Percentiles rank a stretch among this genome's conserved stretches.
Evolutionary conservation across 805 yeast species (phyloP).

Genomic region (Cyberlindnera lachancei): DNA sequence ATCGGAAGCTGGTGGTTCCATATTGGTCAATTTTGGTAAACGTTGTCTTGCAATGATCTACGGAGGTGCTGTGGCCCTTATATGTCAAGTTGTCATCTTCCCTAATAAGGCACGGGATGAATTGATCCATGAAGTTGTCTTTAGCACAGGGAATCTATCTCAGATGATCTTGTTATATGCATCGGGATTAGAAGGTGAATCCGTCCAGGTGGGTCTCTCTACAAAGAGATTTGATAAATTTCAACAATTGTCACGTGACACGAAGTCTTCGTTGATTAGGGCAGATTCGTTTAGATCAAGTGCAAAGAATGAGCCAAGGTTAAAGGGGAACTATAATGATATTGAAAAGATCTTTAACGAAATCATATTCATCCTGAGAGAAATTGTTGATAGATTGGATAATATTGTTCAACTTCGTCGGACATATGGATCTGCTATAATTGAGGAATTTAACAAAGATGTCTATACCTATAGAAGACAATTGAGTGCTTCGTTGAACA

Average conservation of each 20-base stretch:
- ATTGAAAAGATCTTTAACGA: constrained; percentile 34
- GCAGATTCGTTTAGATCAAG: constrained; percentile 34
- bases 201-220: constrained; percentile 20
- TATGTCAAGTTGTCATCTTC: constrained; percentile 37
- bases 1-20: constrained; percentile 30
- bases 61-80: constrained; percentile 40
- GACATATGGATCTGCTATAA: constrained; percentile 37
- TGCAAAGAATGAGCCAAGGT: constrained; percentile 40
- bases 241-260: constrained; percentile 26
- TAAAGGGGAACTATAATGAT: constrained; percentile 38
- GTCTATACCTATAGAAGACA: constrained; percentile 39
- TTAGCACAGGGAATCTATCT: constrained; percentile 32
- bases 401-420: constrained; percentile 35
- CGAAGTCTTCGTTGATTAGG: constrained; percentile 30
- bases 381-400: constrained; percentile 40
- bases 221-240: constrained; percentile 26
- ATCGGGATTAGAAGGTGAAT: constrained; percentile 30
- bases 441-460: constrained; percentile 34
- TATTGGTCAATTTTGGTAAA: constrained; percentile 38
- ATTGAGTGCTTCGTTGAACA: constrained; percentile 32
- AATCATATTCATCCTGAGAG: constrained; percentile 36
- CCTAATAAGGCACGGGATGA: constrained; percentile 43
- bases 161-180: constrained; percentile 32
- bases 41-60: constrained; percentile 43
- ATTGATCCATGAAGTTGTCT: constrained; percentile 33